Percentiles rank a stretch among this genome's conserved stretches.
Evolutionary conservation across 345 rosid genomes (phyloP).

Genomic region (Pistacia atlantica): DNA sequence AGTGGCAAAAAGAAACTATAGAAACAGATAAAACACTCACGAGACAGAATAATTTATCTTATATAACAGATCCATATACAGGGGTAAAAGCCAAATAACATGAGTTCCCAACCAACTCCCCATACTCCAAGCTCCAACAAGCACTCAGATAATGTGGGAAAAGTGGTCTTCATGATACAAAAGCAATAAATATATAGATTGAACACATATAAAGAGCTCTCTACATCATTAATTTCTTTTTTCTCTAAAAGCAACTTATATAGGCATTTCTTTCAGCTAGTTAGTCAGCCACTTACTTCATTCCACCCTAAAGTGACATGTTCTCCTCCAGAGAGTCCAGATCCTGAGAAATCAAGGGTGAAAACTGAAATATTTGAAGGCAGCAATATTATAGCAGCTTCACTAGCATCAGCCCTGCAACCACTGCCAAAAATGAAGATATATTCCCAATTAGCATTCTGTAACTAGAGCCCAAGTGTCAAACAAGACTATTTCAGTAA

Average conservation of each 20-base stretch:
- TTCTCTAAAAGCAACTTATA: neutral
- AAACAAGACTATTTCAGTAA: neutral
- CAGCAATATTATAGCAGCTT: constrained; percentile 84
- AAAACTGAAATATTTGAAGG: constrained; percentile 91
- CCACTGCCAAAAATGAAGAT: constrained; percentile 64
- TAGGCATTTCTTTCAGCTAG: constrained; percentile 16
- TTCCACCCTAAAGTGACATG: constrained; percentile 87
- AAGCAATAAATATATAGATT: neutral
- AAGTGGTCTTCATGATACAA: neutral
- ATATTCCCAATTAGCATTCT: constrained; percentile 22
- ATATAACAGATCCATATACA: too few relatives aligned
- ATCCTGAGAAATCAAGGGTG: constrained; percentile 92
- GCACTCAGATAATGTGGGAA: neutral
- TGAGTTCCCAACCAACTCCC: too few relatives aligned
- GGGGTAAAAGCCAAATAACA: too few relatives aligned
- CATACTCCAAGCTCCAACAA: too few relatives aligned
- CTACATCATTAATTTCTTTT: neutral
- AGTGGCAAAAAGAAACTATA: too few relatives aligned
- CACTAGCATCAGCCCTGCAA: constrained; percentile 93
- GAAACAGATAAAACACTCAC: too few relatives aligned
- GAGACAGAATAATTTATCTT: too few relatives aligned
- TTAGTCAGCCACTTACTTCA: constrained; percentile 55
- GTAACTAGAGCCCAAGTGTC: neutral
- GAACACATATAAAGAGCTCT: neutral
- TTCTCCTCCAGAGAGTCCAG: constrained; percentile 90